Percentiles rank a stretch among this genome's conserved stretches.
Evolutionary conservation across 768 basidiomycete genomes (phyloP).

Genomic region (Kockovaella imperatae): DNA sequence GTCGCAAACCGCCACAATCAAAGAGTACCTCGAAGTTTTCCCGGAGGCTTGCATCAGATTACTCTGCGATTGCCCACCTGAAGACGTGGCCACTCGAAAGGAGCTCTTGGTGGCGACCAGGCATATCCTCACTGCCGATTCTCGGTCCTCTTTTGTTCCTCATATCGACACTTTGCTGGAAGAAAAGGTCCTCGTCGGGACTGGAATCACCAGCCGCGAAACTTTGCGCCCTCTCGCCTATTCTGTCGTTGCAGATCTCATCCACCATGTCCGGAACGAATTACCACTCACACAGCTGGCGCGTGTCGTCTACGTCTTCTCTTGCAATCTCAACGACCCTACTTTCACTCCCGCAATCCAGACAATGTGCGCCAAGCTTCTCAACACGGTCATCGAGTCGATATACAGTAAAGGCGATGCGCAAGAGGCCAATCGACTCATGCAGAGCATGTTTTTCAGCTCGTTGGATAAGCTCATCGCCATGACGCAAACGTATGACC

Average conservation of each 20-base stretch:
- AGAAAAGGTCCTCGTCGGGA: slow-evolving; percentile 80
- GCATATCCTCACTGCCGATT: slow-evolving; percentile 72
- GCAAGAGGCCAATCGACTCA: slow-evolving; percentile 60
- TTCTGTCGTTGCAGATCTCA: slow-evolving; percentile 81
- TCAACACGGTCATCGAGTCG: slow-evolving; percentile 78
- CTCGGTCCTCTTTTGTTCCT: slow-evolving; percentile 67
- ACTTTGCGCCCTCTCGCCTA: slow-evolving; percentile 73
- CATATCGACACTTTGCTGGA: slow-evolving; percentile 85
- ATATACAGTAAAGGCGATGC: slow-evolving; percentile 68
- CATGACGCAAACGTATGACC: slow-evolving; percentile 50
- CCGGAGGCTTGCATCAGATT: slow-evolving; percentile 74
- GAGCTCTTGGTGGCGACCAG: slow-evolving; percentile 88
- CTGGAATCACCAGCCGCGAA: slow-evolving; percentile 74
- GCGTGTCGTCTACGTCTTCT: slow-evolving; percentile 73
- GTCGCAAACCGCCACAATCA: slow-evolving; percentile 53
- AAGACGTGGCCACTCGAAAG: slow-evolving; percentile 73
- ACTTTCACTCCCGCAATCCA: slow-evolving; percentile 72
- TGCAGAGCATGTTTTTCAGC: slow-evolving; percentile 69
- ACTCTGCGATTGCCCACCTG: slow-evolving; percentile 85
- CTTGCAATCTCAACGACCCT: slow-evolving; percentile 80
- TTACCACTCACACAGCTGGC: slow-evolving; percentile 67
- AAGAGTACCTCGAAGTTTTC: slow-evolving; percentile 70
- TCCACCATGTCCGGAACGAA: slow-evolving; percentile 81
- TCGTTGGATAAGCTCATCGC: slow-evolving; percentile 78
- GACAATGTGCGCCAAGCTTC: slow-evolving; percentile 83